These are phyloP conservation scores for Raphanus sativus DNA, from an alignment of 345 rosid genomes.

Conservation along the genomic window DNA sequence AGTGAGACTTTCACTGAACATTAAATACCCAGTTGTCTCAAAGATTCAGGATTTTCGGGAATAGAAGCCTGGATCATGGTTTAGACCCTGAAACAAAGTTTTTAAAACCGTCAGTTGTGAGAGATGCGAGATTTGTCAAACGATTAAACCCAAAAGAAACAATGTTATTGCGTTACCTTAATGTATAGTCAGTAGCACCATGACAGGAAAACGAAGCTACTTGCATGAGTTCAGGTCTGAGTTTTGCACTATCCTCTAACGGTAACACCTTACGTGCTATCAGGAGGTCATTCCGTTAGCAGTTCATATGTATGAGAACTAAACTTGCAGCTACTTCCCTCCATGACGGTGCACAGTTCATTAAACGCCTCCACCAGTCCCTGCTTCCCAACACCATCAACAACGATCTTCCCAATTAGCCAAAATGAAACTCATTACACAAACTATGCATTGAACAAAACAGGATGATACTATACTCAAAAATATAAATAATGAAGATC, in stretches of 20 bases:
- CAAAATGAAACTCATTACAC: no score
- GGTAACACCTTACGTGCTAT: slow-evolving; percentile 33
- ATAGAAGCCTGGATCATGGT: neutral
- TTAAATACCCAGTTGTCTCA: neutral
- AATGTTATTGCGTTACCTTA: neutral
- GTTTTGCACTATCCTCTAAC: neutral
- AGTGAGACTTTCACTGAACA: slow-evolving; percentile 1
- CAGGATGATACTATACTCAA: no score
- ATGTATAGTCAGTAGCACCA: slow-evolving; percentile 8
- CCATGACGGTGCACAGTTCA: slow-evolving; percentile 67
- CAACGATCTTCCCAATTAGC: slow-evolving; percentile 73
- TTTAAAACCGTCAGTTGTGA: neutral
- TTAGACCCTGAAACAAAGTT: slow-evolving; percentile 16
- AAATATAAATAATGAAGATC: no score
- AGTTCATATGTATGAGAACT: slow-evolving; percentile 64
- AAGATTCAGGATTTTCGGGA: neutral
- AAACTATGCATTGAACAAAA: no score
- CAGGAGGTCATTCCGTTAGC: slow-evolving; percentile 63
- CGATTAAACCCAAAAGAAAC: neutral
- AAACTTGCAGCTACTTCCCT: slow-evolving; percentile 55
- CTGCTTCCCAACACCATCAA: slow-evolving; percentile 72
- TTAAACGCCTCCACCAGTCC: slow-evolving; percentile 56
- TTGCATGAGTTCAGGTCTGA: neutral
- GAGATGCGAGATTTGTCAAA: neutral
- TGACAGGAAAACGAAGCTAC: neutral